Evolutionary conservation across 768 basidiomycete genomes (phyloP).

Genomic region (Sarcodon sp.): DNA sequence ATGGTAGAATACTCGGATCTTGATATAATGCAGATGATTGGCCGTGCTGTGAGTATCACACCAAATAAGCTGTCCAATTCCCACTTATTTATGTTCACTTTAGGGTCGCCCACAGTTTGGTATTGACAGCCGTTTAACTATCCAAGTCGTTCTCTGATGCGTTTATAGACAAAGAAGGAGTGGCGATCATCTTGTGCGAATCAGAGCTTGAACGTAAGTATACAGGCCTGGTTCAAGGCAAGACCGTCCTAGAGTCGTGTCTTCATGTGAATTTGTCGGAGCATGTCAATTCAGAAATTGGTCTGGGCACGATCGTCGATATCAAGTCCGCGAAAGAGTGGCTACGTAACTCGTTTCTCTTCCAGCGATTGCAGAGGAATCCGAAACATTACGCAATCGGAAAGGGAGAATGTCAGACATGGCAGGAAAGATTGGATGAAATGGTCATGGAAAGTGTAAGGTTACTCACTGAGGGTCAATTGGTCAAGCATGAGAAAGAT

Average conservation of each 20-base stretch:
- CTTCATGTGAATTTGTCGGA: constrained; percentile 77
- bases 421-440: constrained; percentile 61
- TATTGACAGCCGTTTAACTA: constrained; percentile 12
- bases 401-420: constrained; percentile 41
- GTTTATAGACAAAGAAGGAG: constrained; percentile 61
- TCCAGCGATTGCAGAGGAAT: constrained; percentile 75
- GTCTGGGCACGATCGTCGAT: constrained; percentile 69
- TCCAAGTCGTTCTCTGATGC: neutral
- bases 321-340: constrained; percentile 65
- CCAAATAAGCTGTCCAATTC: neutral
- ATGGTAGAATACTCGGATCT: constrained; percentile 82
- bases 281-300: constrained; percentile 91
- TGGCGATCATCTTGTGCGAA: constrained; percentile 78
- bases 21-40: constrained; percentile 94
- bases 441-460: constrained; percentile 57
- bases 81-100: neutral
- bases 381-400: constrained; percentile 61
- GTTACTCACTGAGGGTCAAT: constrained; percentile 43
- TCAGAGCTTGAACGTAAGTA: constrained; percentile 61
- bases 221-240: constrained; percentile 51
- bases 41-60: constrained; percentile 57
- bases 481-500: constrained; percentile 34
- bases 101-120: constrained; percentile 90
- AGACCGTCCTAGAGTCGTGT: constrained; percentile 73
- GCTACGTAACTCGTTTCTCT: constrained; percentile 80